Conservation (phyloP, 23 red algal species). For the Porphyridium purpureum region DNA sequence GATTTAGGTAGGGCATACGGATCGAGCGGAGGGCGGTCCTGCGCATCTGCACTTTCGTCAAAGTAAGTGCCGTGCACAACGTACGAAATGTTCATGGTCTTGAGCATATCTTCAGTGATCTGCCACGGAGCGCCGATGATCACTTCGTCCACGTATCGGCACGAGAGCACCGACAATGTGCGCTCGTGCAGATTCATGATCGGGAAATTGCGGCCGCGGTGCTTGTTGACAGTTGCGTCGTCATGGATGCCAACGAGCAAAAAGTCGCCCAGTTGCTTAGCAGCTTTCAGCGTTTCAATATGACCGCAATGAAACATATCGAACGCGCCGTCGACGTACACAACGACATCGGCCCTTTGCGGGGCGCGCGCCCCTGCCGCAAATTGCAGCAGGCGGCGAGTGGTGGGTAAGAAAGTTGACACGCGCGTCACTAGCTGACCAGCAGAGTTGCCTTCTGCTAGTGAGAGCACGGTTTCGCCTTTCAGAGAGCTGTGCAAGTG, state of each 20-base stretch:
- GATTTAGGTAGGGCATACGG: conserved; percentile 69
- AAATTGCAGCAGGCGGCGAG: conserved; percentile 84
- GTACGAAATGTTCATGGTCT: conserved; percentile 80
- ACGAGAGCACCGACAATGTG: conserved; percentile 51
- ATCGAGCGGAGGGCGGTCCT: conserved; percentile 12
- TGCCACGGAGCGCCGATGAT: conserved; percentile 92
- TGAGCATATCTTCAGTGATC: conserved; percentile 89
- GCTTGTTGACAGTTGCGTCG: conserved; percentile 66
- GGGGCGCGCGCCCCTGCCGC: conserved; percentile 29
- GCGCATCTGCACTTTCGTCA: conserved; percentile 11
- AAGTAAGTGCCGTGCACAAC: conserved; percentile 76
- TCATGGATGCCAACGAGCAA: conserved; percentile 93
- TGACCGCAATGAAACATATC: conserved; percentile 93
- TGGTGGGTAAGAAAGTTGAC: conserved; percentile 72
- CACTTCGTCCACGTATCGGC: conserved; percentile 85
- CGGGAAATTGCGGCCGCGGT: conserved; percentile 79
- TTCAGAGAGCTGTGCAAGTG: too few species aligned
- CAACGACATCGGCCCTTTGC: conserved; percentile 55
- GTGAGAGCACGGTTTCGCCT: neutral
- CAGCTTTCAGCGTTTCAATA: conserved; percentile 53
- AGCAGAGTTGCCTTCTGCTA: neutral
- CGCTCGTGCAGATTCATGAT: conserved; percentile 99
- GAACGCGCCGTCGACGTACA: conserved; percentile 92
- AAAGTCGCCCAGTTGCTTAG: conserved; percentile 73
- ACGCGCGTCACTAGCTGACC: conserved; percentile 11